Percentiles rank a stretch among this genome's conserved stretches.
Conservation (phyloP, 1,139 yeast species). For the Candida sp. region DNA sequence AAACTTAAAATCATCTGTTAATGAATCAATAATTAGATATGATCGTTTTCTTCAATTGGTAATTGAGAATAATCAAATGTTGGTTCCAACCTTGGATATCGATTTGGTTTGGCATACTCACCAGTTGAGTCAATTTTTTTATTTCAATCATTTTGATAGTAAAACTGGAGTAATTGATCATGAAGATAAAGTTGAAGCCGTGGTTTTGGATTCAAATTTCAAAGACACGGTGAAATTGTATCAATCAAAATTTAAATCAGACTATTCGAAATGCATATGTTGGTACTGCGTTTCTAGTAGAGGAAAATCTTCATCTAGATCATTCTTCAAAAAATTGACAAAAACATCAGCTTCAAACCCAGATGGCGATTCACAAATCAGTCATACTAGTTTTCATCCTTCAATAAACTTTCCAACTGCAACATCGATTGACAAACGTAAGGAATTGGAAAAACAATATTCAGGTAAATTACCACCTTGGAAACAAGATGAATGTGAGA, state of each 20-base stretch:
- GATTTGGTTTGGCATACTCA: slow-evolving; percentile 42
- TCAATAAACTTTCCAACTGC: background rate
- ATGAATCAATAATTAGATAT: slow-evolving; percentile 21
- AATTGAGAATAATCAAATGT: slow-evolving; percentile 7
- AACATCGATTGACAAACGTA: background rate
- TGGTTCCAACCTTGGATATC: slow-evolving; percentile 37
- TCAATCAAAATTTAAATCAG: slow-evolving; percentile 9
- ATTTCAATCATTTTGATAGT: slow-evolving; percentile 17
- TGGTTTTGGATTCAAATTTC: slow-evolving; percentile 8
- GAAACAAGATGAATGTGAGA: background rate
- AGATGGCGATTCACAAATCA: background rate
- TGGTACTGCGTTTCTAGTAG: slow-evolving; percentile 12
- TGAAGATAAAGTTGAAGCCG: slow-evolving; percentile 12
- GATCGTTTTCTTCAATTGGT: slow-evolving; percentile 21
- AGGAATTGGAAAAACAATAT: background rate
- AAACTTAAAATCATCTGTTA: slow-evolving; percentile 14
- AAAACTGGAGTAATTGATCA: slow-evolving; percentile 13
- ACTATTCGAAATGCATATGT: slow-evolving; percentile 15
- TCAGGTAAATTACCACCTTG: background rate
- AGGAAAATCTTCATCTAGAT: slow-evolving; percentile 6
- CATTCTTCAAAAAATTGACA: background rate
- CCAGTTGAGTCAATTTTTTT: slow-evolving; percentile 22
- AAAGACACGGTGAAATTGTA: slow-evolving; percentile 11
- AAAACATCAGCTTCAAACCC: background rate
- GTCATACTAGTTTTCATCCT: background rate